Evolutionary conservation across 306 rosid species (phyloP), one percentile per base, ranked within the genome.

Genomic region (Astragalus glycyphyllos): DNA sequence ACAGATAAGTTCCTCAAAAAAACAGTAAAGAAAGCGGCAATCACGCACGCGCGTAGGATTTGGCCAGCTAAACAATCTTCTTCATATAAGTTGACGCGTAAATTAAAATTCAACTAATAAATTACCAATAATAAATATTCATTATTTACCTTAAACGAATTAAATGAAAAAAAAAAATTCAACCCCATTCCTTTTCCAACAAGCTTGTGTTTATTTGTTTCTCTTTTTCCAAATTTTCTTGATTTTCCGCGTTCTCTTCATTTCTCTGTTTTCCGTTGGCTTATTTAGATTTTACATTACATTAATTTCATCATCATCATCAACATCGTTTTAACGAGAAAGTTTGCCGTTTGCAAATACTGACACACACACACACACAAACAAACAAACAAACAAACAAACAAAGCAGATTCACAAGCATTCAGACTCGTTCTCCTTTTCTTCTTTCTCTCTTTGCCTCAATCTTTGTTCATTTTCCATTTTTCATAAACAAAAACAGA

Each of bases 41-140:
- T 79, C 81, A 74, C 73, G 81, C 79, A 70, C 31, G 58, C n/a
- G n/a, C n/a, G n/a, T 37, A 4, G 4, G 40, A 11, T 4, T 57
- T 37, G 20, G 56, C 58, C 71, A 62, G 38, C 54, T 2, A 50
- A 73, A 13, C 9, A 56, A 26, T 11, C 5, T 4, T 12, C n/a
- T 4, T 12, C n/a, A 15, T 4, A 16, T 16, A 8, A 41, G 32
- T 14, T 35, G 40, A 35, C 40, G 40, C 40, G 40, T 46, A 16
- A 5, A 8, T 35, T 41, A 51, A 10, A 42, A 8, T 42, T 42
- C 2, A 42, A 2, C 13, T 35, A 35, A 35, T 35, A 35, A 35
- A 26, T 26, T 26, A 26, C 31, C 31, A 26, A 26, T 26, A 2
- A 26, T 26, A 2, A 26, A 26, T 26, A 26, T 26, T 26, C 31